Evolutionary conservation across 345 rosid genomes (phyloP).

Genomic region (Brassica cretica): DNA sequence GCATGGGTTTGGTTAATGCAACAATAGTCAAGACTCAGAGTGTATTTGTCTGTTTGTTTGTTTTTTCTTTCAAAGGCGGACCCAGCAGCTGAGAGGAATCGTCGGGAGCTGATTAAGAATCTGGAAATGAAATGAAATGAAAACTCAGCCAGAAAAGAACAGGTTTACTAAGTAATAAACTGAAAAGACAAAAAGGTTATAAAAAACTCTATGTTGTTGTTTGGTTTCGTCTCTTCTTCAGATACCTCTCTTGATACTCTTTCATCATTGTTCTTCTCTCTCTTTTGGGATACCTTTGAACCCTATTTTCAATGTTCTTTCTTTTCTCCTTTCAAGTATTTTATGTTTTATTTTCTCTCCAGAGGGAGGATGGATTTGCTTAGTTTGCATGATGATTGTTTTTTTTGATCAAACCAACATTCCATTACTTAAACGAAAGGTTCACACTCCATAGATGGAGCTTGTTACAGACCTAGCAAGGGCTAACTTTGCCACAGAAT

Average conservation of each 20-base stretch:
- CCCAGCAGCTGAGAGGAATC: not conserved
- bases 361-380: not conserved
- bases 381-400: conserved; percentile 3
- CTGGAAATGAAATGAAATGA: not conserved
- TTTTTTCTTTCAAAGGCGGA: conserved; percentile 31
- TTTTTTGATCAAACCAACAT: too few relatives aligned
- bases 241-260: not conserved
- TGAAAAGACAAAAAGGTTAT: not conserved
- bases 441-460: too few relatives aligned
- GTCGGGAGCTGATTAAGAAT: conserved; percentile 23
- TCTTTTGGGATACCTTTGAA: conserved; percentile 1
- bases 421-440: too few relatives aligned
- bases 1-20: conserved; percentile 14
- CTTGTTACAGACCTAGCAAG: too few relatives aligned
- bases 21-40: conserved; percentile 1
- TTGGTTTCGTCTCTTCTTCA: not conserved
- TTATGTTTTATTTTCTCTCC: not conserved
- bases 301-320: not conserved
- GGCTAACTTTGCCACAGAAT: too few relatives aligned
- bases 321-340: not conserved
- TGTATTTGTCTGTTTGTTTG: not conserved
- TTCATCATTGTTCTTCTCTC: conserved; percentile 1
- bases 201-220: conserved; percentile 7
- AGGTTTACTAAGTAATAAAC: conserved; percentile 11
- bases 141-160: not conserved